Conservation (phyloP, 257 asterid species). For the Asclepias syriaca region DNA sequence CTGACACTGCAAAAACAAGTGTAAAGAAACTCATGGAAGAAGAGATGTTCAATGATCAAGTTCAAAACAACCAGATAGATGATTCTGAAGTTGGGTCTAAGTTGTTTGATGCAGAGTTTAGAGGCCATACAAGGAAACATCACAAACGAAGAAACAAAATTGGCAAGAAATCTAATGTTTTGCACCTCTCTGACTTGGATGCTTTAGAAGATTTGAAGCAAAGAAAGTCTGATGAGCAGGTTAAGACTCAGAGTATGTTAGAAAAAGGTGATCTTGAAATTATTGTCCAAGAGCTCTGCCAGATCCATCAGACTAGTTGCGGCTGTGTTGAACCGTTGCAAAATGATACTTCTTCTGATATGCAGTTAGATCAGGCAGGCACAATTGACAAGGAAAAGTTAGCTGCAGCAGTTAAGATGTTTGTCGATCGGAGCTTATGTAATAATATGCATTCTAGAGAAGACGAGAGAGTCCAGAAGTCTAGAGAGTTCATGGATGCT, state of each 20-base stretch:
- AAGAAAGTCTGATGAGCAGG: slow-evolving; percentile 25
- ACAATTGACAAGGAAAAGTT: slow-evolving; percentile 51
- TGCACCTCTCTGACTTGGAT: slow-evolving; percentile 40
- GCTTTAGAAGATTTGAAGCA: slow-evolving; percentile 22
- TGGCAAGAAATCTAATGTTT: slow-evolving; percentile 32
- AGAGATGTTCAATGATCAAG: slow-evolving; percentile 63
- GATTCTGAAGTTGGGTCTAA: slow-evolving; percentile 31
- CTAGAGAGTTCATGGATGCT: slow-evolving; percentile 68
- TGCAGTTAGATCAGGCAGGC: slow-evolving; percentile 29
- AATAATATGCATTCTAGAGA: slow-evolving; percentile 39
- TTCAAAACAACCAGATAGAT: slow-evolving; percentile 23
- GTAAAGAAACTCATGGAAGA: slow-evolving; percentile 95
- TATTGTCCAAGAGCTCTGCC: slow-evolving; percentile 45
- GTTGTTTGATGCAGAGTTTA: slow-evolving; percentile 23
- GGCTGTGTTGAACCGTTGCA: slow-evolving; percentile 26
- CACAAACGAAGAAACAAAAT: slow-evolving; percentile 34
- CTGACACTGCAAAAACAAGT: slow-evolving; percentile 48
- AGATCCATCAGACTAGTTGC: slow-evolving; percentile 26
- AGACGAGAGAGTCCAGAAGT: slow-evolving; percentile 37
- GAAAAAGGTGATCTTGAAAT: slow-evolving; percentile 48
- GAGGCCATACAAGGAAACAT: slow-evolving; percentile 34
- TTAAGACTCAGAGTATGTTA: slow-evolving; percentile 21
- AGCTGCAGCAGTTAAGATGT: slow-evolving; percentile 54
- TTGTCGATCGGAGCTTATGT: slow-evolving; percentile 45
- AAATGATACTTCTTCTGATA: slow-evolving; percentile 22